These are phyloP conservation scores for Eremochloa ophiuroides DNA, from an alignment of 176 grass and related monocot species.

Conservation along the genomic window DNA sequence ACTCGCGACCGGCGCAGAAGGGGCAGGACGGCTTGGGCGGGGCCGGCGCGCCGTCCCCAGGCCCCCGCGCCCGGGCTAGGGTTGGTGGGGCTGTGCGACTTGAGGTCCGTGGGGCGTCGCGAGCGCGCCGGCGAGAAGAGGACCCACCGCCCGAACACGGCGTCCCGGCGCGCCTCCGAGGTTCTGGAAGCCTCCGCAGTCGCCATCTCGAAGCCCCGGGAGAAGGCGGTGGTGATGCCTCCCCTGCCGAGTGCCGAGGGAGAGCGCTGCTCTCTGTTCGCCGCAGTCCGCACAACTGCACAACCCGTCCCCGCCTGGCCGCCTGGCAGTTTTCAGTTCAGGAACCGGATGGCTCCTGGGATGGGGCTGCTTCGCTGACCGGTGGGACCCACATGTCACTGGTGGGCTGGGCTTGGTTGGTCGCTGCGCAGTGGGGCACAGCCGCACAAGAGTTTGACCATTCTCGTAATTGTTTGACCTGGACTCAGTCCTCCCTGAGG, in stretches of 20 bases:
- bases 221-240: background rate
- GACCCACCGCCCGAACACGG: slow-evolving; percentile 81
- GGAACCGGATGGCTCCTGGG: background rate
- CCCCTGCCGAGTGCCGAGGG: background rate
- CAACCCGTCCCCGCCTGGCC: background rate
- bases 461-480: background rate
- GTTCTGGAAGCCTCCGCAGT: slow-evolving; percentile 36
- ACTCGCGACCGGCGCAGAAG: slow-evolving; percentile 88
- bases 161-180: slow-evolving; percentile 62
- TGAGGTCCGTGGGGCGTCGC: slow-evolving; percentile 91
- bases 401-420: background rate
- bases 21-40: slow-evolving; percentile 53
- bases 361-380: background rate
- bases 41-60: background rate
- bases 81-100: slow-evolving; percentile 46
- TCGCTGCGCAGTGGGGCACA: background rate
- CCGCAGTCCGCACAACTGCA: background rate
- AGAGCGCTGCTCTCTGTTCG: background rate
- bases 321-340: background rate
- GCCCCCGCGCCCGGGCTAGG: slow-evolving; percentile 23
- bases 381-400: background rate
- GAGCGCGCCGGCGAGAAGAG: slow-evolving; percentile 76
- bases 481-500: no score
- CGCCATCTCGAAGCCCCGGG: background rate
- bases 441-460: background rate